Percentiles rank a stretch among this genome's conserved stretches.
Conservation (phyloP, 257 asterid species). For the Solanum ahanhuiri region DNA sequence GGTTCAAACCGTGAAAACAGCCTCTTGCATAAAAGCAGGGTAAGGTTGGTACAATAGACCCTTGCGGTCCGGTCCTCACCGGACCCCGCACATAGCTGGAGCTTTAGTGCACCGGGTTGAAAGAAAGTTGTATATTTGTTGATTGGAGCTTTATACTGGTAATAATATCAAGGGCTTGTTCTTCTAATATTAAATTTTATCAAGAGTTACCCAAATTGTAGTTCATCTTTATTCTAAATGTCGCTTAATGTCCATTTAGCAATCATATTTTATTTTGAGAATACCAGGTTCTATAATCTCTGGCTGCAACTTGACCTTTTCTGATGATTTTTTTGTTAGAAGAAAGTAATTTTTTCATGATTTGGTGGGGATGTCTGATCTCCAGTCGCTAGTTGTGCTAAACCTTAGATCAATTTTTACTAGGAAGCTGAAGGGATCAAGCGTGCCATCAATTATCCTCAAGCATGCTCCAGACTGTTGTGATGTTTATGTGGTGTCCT, state of each 20-base stretch:
- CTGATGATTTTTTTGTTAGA: not conserved
- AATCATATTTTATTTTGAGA: not conserved
- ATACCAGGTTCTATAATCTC: not conserved
- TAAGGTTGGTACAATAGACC: not conserved
- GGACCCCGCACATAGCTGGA: not conserved
- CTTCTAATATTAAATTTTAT: not conserved
- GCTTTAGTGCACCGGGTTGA: not conserved
- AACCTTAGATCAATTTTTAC: not conserved
- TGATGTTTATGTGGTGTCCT: constrained; percentile 45
- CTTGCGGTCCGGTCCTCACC: not conserved
- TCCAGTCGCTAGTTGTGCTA: not conserved
- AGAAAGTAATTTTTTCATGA: not conserved
- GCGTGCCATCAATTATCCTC: constrained; percentile 62
- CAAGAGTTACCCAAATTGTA: not conserved
- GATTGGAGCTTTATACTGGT: not conserved
- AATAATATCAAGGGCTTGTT: not conserved
- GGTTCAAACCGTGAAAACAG: not conserved
- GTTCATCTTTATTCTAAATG: not conserved
- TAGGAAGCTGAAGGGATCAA: constrained; percentile 48
- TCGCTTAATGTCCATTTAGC: not conserved
- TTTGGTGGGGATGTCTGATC: not conserved
- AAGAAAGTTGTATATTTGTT: not conserved
- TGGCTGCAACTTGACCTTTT: not conserved
- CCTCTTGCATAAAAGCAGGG: not conserved
- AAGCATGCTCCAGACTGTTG: constrained; percentile 59